A percentile compares a stretch with the other conserved stretches of the same genome.
These are phyloP conservation scores for Globisporangium cederbergense DNA, from an alignment of 352 stramenopile species.

Conservation along the genomic window DNA sequence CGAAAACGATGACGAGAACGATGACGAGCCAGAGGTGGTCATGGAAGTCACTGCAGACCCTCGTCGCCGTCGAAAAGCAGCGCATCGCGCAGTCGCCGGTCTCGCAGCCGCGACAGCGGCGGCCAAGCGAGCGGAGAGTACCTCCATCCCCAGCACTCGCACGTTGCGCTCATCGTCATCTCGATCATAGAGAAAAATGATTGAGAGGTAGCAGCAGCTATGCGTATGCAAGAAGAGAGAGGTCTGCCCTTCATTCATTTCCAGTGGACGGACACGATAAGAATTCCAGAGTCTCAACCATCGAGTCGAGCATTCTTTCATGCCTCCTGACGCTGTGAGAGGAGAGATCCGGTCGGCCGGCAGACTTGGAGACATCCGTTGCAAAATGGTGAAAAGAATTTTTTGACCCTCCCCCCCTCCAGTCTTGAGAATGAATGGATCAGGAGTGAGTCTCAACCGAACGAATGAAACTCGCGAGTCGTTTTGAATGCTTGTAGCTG, in stretches of 20 bases:
- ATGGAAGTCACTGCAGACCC: slow-evolving; percentile 23
- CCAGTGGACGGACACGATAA: too few species aligned
- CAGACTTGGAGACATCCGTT: too few species aligned
- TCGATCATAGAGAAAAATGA: neutral
- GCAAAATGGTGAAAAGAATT: too few species aligned
- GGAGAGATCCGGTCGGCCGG: too few species aligned
- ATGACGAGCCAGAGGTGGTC: slow-evolving; percentile 24
- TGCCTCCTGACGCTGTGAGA: too few species aligned
- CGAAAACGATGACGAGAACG: slow-evolving; percentile 22
- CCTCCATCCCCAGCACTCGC: slow-evolving; percentile 18
- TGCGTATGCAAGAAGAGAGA: neutral
- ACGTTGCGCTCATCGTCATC: slow-evolving; percentile 32
- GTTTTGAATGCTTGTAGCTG: too few species aligned
- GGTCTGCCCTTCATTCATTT: neutral
- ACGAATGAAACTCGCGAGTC: too few species aligned
- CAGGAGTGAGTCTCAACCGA: too few species aligned
- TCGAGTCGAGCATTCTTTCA: too few species aligned
- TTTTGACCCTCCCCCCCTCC: too few species aligned
- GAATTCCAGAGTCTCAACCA: too few species aligned
- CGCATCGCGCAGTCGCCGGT: slow-evolving; percentile 51
- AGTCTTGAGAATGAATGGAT: too few species aligned
- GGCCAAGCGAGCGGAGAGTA: slow-evolving; percentile 26
- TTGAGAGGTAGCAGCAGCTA: neutral
- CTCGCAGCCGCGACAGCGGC: slow-evolving; percentile 57
- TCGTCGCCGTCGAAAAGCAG: slow-evolving; percentile 44